phyloP scores from a whole-genome alignment of 1,284 basidiomycete genomes.

The Rhodofomes roseus region DNA sequence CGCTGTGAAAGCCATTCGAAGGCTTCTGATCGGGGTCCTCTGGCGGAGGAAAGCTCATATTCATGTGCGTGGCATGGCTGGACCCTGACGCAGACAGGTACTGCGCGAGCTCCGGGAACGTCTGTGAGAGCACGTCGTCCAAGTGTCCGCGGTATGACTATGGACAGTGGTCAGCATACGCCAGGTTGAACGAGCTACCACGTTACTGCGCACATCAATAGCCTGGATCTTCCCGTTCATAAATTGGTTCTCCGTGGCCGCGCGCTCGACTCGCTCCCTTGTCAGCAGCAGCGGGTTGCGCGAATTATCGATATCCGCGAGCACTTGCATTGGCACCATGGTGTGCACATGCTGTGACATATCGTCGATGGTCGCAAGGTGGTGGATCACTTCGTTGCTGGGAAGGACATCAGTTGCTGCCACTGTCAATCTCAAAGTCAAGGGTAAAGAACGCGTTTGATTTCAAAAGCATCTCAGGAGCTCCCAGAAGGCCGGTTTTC shows the following conservation, averaged over 20 bases:
- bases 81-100: conserved; percentile 20
- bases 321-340: conserved; percentile 68
- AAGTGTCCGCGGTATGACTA: conserved; percentile 57
- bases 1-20: background rate
- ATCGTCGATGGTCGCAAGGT: conserved; percentile 60
- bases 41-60: background rate
- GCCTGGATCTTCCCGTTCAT: conserved; percentile 86
- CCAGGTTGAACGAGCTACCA: background rate
- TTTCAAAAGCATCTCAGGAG: too few species aligned
- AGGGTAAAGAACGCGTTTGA: conserved; percentile 5
- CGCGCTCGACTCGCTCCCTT: conserved; percentile 70
- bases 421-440: background rate
- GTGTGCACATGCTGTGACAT: conserved; percentile 56
- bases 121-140: conserved; percentile 54
- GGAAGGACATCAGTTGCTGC: background rate
- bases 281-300: conserved; percentile 79
- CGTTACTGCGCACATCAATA: conserved; percentile 50
- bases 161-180: background rate
- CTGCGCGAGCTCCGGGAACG: conserved; percentile 52
- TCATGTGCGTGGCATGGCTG: background rate
- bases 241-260: conserved; percentile 83
- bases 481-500: too few species aligned
- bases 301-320: conserved; percentile 72
- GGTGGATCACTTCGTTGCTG: conserved; percentile 68
- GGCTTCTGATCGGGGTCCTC: background rate